These are phyloP conservation scores for Talaromyces sp. DNA, from an alignment of 2,329 filamentous ascomycete species.

Conservation along the genomic window DNA sequence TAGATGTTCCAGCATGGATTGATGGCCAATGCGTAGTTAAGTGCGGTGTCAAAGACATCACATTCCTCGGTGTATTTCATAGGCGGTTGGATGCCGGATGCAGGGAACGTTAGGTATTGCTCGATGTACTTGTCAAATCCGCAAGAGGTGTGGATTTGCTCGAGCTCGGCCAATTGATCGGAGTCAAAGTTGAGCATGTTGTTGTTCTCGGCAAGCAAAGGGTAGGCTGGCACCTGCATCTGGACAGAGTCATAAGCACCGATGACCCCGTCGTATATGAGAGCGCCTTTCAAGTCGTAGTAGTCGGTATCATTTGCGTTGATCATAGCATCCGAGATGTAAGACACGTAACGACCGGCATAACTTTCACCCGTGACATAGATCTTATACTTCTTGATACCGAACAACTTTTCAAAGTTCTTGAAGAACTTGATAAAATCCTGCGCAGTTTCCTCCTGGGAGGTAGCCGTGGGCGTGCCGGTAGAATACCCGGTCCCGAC, in stretches of 20 bases:
- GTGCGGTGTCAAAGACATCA: slow-evolving; percentile 54
- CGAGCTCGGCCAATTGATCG: slow-evolving; percentile 38
- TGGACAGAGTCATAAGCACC: slow-evolving; percentile 32
- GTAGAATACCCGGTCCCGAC: slow-evolving; percentile 63
- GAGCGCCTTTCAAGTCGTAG: slow-evolving; percentile 56
- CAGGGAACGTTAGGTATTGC: slow-evolving; percentile 52
- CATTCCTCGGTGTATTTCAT: slow-evolving; percentile 48
- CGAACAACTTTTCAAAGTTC: slow-evolving; percentile 68
- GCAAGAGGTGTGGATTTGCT: slow-evolving; percentile 40
- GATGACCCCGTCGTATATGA: slow-evolving; percentile 69
- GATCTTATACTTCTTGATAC: slow-evolving; percentile 62
- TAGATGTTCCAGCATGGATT: slow-evolving; percentile 82
- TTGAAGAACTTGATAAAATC: slow-evolving; percentile 76
- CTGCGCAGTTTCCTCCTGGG: slow-evolving; percentile 61
- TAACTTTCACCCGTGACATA: slow-evolving; percentile 72
- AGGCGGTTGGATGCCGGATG: slow-evolving; percentile 45
- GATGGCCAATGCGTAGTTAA: slow-evolving; percentile 47
- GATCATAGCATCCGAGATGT: slow-evolving; percentile 70
- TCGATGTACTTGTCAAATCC: slow-evolving; percentile 44
- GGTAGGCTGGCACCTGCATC: slow-evolving; percentile 34
- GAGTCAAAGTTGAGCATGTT: slow-evolving; percentile 44
- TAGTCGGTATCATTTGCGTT: slow-evolving; percentile 62
- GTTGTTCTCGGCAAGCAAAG: slow-evolving; percentile 40
- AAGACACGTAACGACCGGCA: slow-evolving; percentile 65
- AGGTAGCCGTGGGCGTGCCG: slow-evolving; percentile 60